Conservation (phyloP, 352 stramenopile species). For the Pythium periplocum region DNA sequence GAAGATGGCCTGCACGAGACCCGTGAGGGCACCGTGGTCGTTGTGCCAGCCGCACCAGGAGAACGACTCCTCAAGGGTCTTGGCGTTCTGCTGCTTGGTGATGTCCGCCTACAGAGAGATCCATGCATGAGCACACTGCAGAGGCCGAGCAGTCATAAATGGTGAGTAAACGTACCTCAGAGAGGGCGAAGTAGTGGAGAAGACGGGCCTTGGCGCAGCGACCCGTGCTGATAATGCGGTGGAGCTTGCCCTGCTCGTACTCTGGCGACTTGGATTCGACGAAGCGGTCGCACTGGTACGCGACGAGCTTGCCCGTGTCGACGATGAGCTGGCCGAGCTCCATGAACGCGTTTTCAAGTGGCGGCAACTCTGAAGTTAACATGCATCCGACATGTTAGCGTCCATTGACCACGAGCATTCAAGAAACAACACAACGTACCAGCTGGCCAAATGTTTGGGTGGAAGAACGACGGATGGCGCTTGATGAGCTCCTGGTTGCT, state of each 20-base stretch:
- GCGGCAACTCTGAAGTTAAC: constrained; percentile 49
- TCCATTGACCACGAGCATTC: not conserved
- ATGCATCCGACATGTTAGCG: not conserved
- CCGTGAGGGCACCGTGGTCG: constrained; percentile 94
- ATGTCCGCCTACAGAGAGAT: constrained; percentile 26
- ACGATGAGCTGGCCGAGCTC: constrained; percentile 89
- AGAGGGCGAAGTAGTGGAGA: constrained; percentile 95
- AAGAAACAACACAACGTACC: constrained; percentile 15
- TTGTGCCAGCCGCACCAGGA: constrained; percentile 98
- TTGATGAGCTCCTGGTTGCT: constrained; percentile 71
- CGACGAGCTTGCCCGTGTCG: constrained; percentile 88
- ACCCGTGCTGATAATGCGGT: constrained; percentile 83
- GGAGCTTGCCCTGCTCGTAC: constrained; percentile 84
- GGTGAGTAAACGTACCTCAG: constrained; percentile 12
- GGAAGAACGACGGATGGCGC: constrained; percentile 88
- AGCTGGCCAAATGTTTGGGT: constrained; percentile 87
- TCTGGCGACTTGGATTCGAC: constrained; percentile 59
- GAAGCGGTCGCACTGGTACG: constrained; percentile 90
- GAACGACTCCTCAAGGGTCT: constrained; percentile 70
- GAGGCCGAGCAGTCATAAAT: constrained; percentile 1
- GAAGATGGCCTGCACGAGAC: constrained; percentile 90
- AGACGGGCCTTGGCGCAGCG: constrained; percentile 92
- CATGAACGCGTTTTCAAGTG: constrained; percentile 88
- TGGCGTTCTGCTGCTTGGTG: constrained; percentile 31
- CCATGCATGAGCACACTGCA: constrained; percentile 1